Evolutionary conservation across 768 basidiomycete genomes (phyloP), one percentile per base, ranked within the genome.

Genomic region (Sporobolomyces roseus): DNA sequence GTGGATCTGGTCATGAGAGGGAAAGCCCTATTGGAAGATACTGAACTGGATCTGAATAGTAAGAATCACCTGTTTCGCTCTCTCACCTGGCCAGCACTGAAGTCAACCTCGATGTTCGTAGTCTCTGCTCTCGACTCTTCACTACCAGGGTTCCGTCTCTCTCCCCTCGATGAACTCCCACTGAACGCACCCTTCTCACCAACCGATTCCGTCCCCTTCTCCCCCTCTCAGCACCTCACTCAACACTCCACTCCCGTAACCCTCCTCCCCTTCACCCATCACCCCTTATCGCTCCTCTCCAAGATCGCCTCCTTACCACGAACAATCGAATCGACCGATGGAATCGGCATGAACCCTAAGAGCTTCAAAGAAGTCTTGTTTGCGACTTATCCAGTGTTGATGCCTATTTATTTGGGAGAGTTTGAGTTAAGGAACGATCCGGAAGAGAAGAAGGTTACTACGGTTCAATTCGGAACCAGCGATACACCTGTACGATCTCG

Each of bases 401-500:
- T 70, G 5, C 69, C 69, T 16, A 23, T 65, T 25, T 70, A 66
- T 35, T 50, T 70, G 1, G 69, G 64, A 30, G 69, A 70, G 55
- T 70, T 45, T 13, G 69, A 61, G 49, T 25, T 66, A 27, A 45
- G 46, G 30, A 63, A 58, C 12, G 27, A 46, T 14, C 54, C 50
- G 32, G 50, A 59, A 56, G 27, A 10, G 55, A 43, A 50, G 8
- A n/a, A 50, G n/a, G 67, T 68, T 1, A 68, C 67, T 54, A 63
- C 67, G 16, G 67, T 53, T 6, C 45, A 58, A 43, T 68, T 68
- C 23, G 67, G 61, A 10, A 63, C 61, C 3, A 38, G 35, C 19
- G 35, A 10, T 21, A 33, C n/a, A 41, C 56, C 55, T 25, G 61
- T 14, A 50, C 52, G n/a, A n/a, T n/a, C n/a, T n/a, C n/a, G n/a